These are phyloP conservation scores for Oryza coarctata DNA, from an alignment of 176 grass and related monocot species.

Conservation along the genomic window DNA sequence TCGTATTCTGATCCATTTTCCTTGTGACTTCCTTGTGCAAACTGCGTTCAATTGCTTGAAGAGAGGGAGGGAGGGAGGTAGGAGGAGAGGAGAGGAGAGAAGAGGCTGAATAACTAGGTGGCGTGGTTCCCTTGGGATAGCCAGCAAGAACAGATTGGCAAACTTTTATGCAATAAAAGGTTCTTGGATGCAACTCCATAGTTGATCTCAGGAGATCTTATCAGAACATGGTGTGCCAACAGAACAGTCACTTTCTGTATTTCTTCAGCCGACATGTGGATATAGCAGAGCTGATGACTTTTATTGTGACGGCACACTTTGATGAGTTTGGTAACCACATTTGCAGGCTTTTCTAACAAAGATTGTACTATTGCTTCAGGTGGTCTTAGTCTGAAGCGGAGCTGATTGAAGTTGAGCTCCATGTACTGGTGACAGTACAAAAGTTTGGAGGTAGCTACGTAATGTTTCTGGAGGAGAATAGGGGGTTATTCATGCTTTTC, in stretches of 20 bases:
- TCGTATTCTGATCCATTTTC: neutral
- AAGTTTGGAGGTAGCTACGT: conserved; percentile 19
- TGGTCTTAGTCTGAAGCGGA: conserved; percentile 27
- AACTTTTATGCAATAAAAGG: conserved; percentile 1
- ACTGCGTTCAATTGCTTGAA: neutral
- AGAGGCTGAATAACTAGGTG: neutral
- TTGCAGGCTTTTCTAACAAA: conserved; percentile 37
- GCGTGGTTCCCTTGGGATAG: neutral
- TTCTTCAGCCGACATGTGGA: conserved; percentile 27
- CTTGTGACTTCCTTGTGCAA: neutral
- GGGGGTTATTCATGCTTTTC: conserved; percentile 43
- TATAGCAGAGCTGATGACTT: conserved; percentile 27
- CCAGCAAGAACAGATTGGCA: conserved; percentile 3
- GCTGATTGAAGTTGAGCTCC: conserved; percentile 17
- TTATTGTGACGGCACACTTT: conserved; percentile 24
- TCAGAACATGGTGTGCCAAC: conserved; percentile 18
- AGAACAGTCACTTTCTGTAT: conserved; percentile 38
- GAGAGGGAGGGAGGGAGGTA: too few relatives aligned
- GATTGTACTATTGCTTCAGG: conserved; percentile 36
- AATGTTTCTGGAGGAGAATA: neutral
- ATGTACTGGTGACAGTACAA: conserved; percentile 16
- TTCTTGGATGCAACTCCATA: conserved; percentile 13
- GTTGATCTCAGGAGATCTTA: conserved; percentile 22
- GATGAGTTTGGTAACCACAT: conserved; percentile 39
- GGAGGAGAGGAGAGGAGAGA: too few relatives aligned